Evolutionary conservation across 2,329 filamentous ascomycete species (phyloP).

Genomic region (Colletotrichum incanum): DNA sequence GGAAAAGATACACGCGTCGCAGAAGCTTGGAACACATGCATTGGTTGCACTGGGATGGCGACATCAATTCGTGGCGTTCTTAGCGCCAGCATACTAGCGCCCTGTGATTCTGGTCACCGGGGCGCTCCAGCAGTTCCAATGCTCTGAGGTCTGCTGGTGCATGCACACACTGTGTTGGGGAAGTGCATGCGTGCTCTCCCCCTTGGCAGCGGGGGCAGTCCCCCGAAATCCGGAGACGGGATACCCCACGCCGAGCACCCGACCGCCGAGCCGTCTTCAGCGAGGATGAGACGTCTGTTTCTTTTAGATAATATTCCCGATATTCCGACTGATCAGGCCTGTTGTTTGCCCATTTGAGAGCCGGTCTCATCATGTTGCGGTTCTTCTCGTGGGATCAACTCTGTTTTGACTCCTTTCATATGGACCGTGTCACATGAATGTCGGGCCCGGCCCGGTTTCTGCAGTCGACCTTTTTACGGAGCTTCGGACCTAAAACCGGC

Average conservation of each 20-base stretch:
- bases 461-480: not conserved
- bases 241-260: constrained; percentile 35
- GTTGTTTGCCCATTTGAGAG: not conserved
- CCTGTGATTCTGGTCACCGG: constrained; percentile 20
- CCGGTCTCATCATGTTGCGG: no score
- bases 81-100: constrained; percentile 12
- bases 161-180: constrained; percentile 6
- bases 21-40: constrained; percentile 1
- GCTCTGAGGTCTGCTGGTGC: not conserved
- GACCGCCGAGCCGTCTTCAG: constrained; percentile 40
- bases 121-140: constrained; percentile 8
- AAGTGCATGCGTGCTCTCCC: constrained; percentile 1
- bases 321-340: constrained; percentile 6
- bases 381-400: not conserved
- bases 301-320: constrained; percentile 37
- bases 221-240: constrained; percentile 40
- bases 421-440: not conserved
- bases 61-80: constrained; percentile 16
- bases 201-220: constrained; percentile 6
- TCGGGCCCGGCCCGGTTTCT: constrained; percentile 10
- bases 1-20: not conserved
- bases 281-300: constrained; percentile 9
- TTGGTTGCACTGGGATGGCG: constrained; percentile 14
- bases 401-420: not conserved
- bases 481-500: not conserved